A percentile compares a stretch with the other conserved stretches of the same genome.
Evolutionary conservation across 495 filamentous ascomycete genomes (phyloP).

Genomic region (Penicillium egyptiacum): DNA sequence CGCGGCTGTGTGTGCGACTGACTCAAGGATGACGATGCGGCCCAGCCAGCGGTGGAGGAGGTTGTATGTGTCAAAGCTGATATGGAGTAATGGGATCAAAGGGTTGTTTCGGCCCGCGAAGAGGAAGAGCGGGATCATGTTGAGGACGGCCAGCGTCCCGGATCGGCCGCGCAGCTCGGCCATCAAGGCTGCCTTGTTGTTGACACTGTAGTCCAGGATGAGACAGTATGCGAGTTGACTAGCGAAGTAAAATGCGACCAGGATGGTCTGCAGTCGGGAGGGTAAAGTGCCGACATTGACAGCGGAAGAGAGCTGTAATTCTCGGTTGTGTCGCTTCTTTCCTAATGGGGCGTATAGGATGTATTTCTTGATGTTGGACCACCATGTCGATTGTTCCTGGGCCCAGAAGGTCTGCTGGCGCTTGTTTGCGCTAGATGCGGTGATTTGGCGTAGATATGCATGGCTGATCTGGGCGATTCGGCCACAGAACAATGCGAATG

Average conservation of each 20-base stretch:
- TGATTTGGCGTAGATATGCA: slow-evolving; percentile 68
- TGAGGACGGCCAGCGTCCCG: slow-evolving; percentile 78
- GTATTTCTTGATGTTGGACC: slow-evolving; percentile 74
- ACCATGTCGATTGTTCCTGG: slow-evolving; percentile 64
- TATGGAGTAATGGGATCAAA: slow-evolving; percentile 73
- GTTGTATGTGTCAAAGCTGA: slow-evolving; percentile 98
- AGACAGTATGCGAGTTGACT: slow-evolving; percentile 80
- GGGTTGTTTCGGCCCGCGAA: slow-evolving; percentile 92
- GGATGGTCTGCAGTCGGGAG: slow-evolving; percentile 75
- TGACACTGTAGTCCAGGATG: slow-evolving; percentile 63
- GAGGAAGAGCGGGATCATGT: slow-evolving; percentile 88
- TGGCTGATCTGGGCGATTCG: slow-evolving; percentile 63
- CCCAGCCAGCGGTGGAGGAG: slow-evolving; percentile 94
- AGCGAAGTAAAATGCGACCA: slow-evolving; percentile 69
- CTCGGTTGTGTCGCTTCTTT: slow-evolving; percentile 81
- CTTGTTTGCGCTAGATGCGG: slow-evolving; percentile 54
- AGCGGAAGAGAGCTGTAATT: slow-evolving; percentile 82
- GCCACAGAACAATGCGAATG: slow-evolving; percentile 53
- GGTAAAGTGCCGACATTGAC: slow-evolving; percentile 88
- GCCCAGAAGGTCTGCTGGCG: slow-evolving; percentile 59
- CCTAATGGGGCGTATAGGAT: slow-evolving; percentile 80
- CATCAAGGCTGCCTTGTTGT: slow-evolving; percentile 50
- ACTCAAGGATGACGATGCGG: slow-evolving; percentile 76
- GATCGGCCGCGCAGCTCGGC: slow-evolving; percentile 78
- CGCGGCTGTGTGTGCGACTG: slow-evolving; percentile 69